phyloP scores from a whole-genome alignment of 768 basidiomycete species.

The Cystoderma amianthinum region DNA sequence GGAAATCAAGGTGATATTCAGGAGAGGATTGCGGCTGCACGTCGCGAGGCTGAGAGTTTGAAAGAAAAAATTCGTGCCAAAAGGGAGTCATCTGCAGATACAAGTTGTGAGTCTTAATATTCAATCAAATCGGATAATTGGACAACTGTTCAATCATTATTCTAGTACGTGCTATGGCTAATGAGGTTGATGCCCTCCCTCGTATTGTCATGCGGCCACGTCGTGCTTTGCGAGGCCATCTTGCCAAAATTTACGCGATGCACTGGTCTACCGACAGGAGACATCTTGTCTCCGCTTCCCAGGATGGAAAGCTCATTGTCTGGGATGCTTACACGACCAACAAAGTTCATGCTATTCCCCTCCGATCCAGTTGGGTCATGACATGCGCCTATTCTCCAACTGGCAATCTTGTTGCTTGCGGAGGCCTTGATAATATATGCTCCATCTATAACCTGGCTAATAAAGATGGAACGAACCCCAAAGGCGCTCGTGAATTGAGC shows the following conservation, averaged over 20 bases:
- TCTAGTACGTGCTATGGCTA: conserved; percentile 97
- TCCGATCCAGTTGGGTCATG: conserved; percentile 99
- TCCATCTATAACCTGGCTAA: conserved; percentile 94
- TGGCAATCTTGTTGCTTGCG: conserved; percentile 96
- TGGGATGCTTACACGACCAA: conserved; percentile 99
- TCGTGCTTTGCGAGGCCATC: conserved; percentile 91
- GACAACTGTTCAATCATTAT: conserved; percentile 7
- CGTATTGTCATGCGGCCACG: conserved; percentile 96
- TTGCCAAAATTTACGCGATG: conserved; percentile 99
- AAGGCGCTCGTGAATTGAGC: conserved; percentile 91
- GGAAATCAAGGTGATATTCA: conserved; percentile 81
- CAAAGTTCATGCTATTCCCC: conserved; percentile 98
- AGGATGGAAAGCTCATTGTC: conserved; percentile 98
- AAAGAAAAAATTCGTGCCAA: conserved; percentile 99
- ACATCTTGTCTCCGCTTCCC: conserved; percentile 98
- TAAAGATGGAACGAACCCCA: conserved; percentile 69
- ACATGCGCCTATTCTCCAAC: conserved; percentile 98
- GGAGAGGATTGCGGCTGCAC: conserved; percentile 91
- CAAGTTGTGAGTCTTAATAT: conserved; percentile 67
- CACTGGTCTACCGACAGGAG: conserved; percentile 98
- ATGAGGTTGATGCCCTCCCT: conserved; percentile 91
- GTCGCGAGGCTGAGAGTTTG: conserved; percentile 92
- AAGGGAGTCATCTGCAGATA: conserved; percentile 96
- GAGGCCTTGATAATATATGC: conserved; percentile 98
- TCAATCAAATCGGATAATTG: conserved; percentile 5